These are phyloP conservation scores for Zea luxurians DNA, from an alignment of 176 grass and related monocot species.

Conservation along the genomic window DNA sequence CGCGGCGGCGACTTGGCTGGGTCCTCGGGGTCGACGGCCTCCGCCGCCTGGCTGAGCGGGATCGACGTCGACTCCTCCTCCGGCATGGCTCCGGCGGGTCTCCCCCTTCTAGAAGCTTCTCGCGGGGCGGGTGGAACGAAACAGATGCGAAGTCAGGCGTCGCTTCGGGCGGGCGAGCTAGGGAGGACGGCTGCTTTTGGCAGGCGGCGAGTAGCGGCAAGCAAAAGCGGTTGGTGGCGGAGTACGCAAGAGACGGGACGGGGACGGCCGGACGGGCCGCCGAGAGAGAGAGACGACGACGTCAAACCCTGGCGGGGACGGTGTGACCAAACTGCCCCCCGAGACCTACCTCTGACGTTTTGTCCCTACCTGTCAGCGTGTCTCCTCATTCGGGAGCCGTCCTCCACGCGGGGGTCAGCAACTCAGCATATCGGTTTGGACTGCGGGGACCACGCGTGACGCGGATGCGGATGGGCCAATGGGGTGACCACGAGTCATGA, in stretches of 20 bases:
- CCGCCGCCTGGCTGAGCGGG: conserved; percentile 76
- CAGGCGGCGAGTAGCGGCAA: conserved; percentile 46
- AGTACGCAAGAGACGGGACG: conserved; percentile 19
- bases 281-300: no score
- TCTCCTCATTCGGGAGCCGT: no score
- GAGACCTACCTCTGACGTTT: no score
- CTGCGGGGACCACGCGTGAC: no score
- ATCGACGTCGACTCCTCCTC: conserved; percentile 86
- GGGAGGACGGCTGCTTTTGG: conserved; percentile 35
- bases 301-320: no score
- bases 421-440: no score
- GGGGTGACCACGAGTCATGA: no score
- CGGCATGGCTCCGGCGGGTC: conserved; percentile 53
- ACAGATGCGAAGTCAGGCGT: conserved; percentile 19
- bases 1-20: conserved; percentile 74
- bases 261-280: no score
- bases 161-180: conserved; percentile 2
- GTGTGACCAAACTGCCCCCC: no score
- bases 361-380: no score
- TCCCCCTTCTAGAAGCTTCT: conserved; percentile 25
- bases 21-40: conserved; percentile 79
- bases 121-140: not conserved
- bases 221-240: conserved; percentile 44
- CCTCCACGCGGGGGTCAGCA: no score
- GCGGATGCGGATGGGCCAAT: no score